Evolutionary conservation across 306 rosid genomes (phyloP).

Genomic region (Cajanus cajan): DNA sequence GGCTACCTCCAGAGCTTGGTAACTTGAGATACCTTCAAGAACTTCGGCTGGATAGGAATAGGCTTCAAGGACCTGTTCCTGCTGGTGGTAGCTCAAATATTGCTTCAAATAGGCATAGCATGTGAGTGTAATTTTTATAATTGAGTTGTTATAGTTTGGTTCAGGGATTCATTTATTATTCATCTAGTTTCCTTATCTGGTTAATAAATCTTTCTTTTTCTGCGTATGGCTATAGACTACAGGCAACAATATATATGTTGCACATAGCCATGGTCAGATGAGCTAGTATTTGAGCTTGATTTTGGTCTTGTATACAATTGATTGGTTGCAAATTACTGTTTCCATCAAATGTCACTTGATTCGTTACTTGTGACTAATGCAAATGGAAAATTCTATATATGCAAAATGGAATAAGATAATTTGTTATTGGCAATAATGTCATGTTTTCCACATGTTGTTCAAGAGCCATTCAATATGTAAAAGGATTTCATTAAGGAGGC

Average conservation of each 20-base stretch:
- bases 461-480: neutral
- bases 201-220: neutral
- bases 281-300: neutral
- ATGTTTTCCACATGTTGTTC: neutral
- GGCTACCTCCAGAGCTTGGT: slow-evolving; percentile 68
- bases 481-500: slow-evolving; percentile 8
- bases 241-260: neutral
- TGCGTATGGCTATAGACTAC: neutral
- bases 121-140: slow-evolving; percentile 54
- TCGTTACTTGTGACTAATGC: neutral
- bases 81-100: slow-evolving; percentile 40
- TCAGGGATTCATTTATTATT: neutral
- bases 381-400: neutral
- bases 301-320: slow-evolving; percentile 4
- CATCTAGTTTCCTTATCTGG: neutral
- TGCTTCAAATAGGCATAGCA: slow-evolving; percentile 46
- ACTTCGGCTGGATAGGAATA: slow-evolving; percentile 84
- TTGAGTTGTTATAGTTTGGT: slow-evolving; percentile 15
- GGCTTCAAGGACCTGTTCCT: slow-evolving; percentile 79
- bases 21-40: slow-evolving; percentile 73
- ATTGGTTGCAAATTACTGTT: neutral
- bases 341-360: neutral
- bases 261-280: neutral
- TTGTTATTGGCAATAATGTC: slow-evolving; percentile 3
- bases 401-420: neutral